Conservation (phyloP, 2,329 filamentous ascomycete species). For the Trichoderma brevicompactum region DNA sequence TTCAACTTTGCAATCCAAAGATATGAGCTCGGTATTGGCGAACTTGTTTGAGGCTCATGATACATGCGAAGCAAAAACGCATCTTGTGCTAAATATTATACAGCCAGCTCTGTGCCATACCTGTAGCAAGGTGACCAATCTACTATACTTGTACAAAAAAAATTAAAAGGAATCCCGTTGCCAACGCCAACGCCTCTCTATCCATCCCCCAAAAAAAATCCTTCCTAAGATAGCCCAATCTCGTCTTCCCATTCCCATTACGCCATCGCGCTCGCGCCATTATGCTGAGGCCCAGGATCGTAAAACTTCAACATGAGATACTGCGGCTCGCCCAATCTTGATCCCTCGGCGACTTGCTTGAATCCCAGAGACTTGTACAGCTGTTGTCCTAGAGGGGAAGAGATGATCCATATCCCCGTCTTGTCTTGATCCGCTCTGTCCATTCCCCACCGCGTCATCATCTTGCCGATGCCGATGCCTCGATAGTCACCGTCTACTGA, state of each 20-base stretch:
- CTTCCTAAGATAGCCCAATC: background rate
- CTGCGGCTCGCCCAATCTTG: slow-evolving; percentile 29
- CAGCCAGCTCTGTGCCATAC: background rate
- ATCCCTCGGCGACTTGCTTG: slow-evolving; percentile 27
- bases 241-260: background rate
- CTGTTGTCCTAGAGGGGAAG: slow-evolving; percentile 24
- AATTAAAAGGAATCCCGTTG: background rate
- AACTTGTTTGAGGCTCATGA: too few species aligned
- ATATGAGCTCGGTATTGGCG: background rate
- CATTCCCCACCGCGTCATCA: slow-evolving; percentile 30
- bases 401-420: slow-evolving; percentile 30
- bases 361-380: slow-evolving; percentile 30
- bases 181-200: background rate
- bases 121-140: too few species aligned
- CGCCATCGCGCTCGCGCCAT: background rate
- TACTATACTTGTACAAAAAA: too few species aligned
- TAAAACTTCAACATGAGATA: slow-evolving; percentile 30
- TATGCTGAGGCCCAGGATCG: background rate
- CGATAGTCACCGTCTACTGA: slow-evolving; percentile 29
- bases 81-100: background rate
- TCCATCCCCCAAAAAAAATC: background rate
- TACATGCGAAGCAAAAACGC: background rate
- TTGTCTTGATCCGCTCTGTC: slow-evolving; percentile 23
- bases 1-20: slow-evolving; percentile 1
- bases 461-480: slow-evolving; percentile 30